Percentiles rank a stretch among this genome's conserved stretches.
Evolutionary conservation across 2,329 filamentous ascomycete species (phyloP).

Genomic region (Fusarium aywerte): DNA sequence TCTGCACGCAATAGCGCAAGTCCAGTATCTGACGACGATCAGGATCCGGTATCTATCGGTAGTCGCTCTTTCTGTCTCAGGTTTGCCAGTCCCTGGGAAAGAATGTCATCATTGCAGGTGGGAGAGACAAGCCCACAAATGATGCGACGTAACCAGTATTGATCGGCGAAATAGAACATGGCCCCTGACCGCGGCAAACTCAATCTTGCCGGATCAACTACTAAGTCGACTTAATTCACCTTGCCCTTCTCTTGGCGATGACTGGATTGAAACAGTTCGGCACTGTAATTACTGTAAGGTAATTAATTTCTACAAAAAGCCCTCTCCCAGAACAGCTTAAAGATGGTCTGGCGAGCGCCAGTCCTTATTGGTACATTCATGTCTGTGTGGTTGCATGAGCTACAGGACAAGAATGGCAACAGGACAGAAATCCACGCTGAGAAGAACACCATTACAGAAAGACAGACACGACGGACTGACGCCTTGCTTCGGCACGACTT

Average conservation of each 20-base stretch:
- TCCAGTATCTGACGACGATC: not conserved
- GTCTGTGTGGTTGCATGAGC: slow-evolving; percentile 37
- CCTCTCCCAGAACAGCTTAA: slow-evolving; percentile 4
- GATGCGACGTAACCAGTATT: not conserved
- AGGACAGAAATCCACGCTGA: slow-evolving; percentile 33
- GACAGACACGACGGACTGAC: not conserved
- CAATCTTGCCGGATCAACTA: slow-evolving; percentile 4
- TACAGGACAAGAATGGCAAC: slow-evolving; percentile 25
- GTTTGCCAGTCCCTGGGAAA: not conserved
- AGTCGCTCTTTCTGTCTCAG: not conserved
- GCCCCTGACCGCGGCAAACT: slow-evolving; percentile 18
- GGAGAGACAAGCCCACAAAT: not conserved
- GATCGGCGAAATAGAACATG: slow-evolving; percentile 7
- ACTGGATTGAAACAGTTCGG: not conserved
- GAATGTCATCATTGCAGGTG: slow-evolving; percentile 15
- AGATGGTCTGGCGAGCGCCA: slow-evolving; percentile 1
- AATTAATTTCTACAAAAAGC: slow-evolving; percentile 2
- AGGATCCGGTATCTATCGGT: not conserved
- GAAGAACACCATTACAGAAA: slow-evolving; percentile 28
- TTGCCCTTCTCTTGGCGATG: not conserved
- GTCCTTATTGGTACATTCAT: slow-evolving; percentile 25
- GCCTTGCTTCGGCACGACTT: slow-evolving; percentile 18
- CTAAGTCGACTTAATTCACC: not conserved
- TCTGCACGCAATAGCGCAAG: slow-evolving; percentile 3
- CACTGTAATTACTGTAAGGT: not conserved